These are phyloP conservation scores for Nigrograna mackinnonii DNA, from an alignment of 2,329 filamentous ascomycete species.

Conservation along the genomic window DNA sequence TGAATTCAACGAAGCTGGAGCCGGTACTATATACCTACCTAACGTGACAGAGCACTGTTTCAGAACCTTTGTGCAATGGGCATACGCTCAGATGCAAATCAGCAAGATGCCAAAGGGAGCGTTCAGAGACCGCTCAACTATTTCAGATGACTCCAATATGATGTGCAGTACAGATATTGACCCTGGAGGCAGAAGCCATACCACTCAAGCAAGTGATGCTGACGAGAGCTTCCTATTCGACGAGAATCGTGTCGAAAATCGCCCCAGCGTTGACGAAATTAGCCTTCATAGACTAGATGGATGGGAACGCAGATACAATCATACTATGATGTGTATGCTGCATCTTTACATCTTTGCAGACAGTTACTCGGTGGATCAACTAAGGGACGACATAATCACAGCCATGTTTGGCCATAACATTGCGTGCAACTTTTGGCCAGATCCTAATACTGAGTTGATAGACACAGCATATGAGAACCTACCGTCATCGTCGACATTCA, in stretches of 20 bases:
- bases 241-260: no score
- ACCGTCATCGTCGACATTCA: slow-evolving; percentile 1
- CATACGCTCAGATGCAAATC: slow-evolving; percentile 3
- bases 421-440: slow-evolving; percentile 6
- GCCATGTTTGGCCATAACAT: slow-evolving; percentile 7
- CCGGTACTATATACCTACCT: slow-evolving; percentile 1
- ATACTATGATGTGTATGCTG: no score
- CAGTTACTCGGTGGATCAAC: slow-evolving; percentile 13
- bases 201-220: no score
- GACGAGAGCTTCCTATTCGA: no score
- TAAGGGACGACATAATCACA: slow-evolving; percentile 13
- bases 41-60: slow-evolving; percentile 13
- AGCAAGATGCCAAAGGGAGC: no score
- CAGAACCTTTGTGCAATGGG: slow-evolving; percentile 10
- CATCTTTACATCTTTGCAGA: slow-evolving; percentile 17
- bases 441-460: neutral
- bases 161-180: no score
- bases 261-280: no score
- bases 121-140: no score
- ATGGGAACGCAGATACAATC: no score
- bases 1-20: slow-evolving; percentile 8
- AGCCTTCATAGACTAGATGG: no score
- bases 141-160: no score
- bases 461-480: slow-evolving; percentile 6
- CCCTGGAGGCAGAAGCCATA: no score